phyloP scores from a whole-genome alignment of 805 yeast genomes.

The Yamadazyma tumulicola region DNA sequence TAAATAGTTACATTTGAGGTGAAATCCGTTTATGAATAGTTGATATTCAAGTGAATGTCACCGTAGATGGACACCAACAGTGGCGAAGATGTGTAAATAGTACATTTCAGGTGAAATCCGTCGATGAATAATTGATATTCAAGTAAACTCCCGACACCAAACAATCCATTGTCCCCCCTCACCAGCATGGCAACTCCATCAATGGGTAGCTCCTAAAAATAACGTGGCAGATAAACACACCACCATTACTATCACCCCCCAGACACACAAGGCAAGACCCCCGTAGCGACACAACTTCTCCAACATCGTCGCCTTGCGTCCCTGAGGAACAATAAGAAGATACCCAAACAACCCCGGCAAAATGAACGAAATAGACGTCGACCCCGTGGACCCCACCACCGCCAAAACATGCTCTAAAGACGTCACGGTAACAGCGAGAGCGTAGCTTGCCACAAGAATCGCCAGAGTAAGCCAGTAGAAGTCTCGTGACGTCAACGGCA shows the following conservation, averaged over 20 bases:
- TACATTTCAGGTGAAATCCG: too few species aligned
- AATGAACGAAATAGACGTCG: slow-evolving; percentile 73
- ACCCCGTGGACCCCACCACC: slow-evolving; percentile 80
- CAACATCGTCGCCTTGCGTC: slow-evolving; percentile 22
- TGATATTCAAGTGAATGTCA: not conserved
- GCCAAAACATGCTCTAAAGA: slow-evolving; percentile 70
- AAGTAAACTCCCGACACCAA: too few species aligned
- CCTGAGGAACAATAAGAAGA: slow-evolving; percentile 44
- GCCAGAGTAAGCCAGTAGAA: slow-evolving; percentile 49
- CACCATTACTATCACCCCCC: slow-evolving; percentile 56
- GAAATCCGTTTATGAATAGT: too few species aligned
- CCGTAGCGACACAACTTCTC: slow-evolving; percentile 34
- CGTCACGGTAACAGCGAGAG: slow-evolving; percentile 53
- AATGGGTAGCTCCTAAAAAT: slow-evolving; percentile 27
- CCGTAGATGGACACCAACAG: too few species aligned
- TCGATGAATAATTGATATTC: too few species aligned
- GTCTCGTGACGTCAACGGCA: slow-evolving; percentile 44
- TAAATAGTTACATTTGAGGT: too few species aligned
- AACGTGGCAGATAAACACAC: slow-evolving; percentile 51
- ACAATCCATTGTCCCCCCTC: too few species aligned
- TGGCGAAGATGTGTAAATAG: too few species aligned
- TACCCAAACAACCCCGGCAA: slow-evolving; percentile 77
- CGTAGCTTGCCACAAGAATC: slow-evolving; percentile 47
- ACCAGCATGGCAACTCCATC: too few species aligned
- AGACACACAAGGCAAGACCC: slow-evolving; percentile 43